Evolutionary conservation across 768 basidiomycete species (phyloP).

Genomic region (Xerocomellus chrysenteron): DNA sequence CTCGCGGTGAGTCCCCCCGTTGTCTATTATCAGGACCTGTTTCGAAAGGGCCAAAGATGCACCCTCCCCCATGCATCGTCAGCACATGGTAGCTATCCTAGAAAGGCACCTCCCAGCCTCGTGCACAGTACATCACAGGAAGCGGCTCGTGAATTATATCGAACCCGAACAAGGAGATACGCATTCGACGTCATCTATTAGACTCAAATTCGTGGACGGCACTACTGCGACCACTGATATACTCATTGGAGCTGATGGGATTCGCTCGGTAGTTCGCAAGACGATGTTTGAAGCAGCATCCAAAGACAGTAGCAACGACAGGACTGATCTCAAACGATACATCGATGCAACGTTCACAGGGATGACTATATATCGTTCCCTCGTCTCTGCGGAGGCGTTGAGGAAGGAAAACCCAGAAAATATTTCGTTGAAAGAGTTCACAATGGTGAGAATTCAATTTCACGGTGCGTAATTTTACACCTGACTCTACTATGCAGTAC

Average conservation of each 20-base stretch:
- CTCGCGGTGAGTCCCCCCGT: slow-evolving; percentile 17
- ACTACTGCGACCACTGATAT: slow-evolving; percentile 36
- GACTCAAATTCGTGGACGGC: slow-evolving; percentile 14
- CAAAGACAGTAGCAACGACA: neutral
- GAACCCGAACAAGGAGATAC: slow-evolving; percentile 15
- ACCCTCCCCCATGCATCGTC: slow-evolving; percentile 19
- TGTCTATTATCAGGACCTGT: neutral
- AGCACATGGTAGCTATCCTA: slow-evolving; percentile 17
- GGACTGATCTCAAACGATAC: slow-evolving; percentile 6
- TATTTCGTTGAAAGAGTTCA: slow-evolving; percentile 14
- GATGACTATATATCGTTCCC: slow-evolving; percentile 36
- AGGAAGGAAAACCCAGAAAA: slow-evolving; percentile 23
- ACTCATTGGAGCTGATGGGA: slow-evolving; percentile 47
- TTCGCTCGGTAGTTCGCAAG: slow-evolving; percentile 31
- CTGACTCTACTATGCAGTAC: slow-evolving; percentile 18
- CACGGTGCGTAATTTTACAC: neutral
- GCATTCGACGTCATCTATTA: slow-evolving; percentile 22
- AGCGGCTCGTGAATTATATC: slow-evolving; percentile 19
- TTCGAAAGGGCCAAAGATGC: slow-evolving; percentile 5
- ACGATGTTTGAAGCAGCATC: slow-evolving; percentile 21
- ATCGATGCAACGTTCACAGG: slow-evolving; percentile 43
- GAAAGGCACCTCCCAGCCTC: slow-evolving; percentile 18
- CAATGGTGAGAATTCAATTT: slow-evolving; percentile 21
- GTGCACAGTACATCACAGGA: slow-evolving; percentile 16
- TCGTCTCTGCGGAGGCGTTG: slow-evolving; percentile 37